Conservation (phyloP, 2,329 filamentous ascomycete species). For the Fusarium euwallaceae region DNA sequence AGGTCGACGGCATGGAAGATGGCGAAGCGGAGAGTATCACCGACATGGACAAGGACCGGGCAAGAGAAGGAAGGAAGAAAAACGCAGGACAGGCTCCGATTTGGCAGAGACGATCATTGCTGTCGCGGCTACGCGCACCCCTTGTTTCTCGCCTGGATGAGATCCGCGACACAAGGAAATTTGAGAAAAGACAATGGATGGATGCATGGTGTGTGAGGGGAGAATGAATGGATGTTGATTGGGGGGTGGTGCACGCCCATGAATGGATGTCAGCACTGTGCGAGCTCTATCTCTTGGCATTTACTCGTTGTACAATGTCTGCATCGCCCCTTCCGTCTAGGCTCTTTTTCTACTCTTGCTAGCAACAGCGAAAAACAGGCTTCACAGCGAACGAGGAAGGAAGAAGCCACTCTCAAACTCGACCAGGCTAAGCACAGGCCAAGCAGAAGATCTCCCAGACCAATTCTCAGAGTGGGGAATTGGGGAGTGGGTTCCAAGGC, state of each 20-base stretch:
- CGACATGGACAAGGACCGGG: constrained; percentile 23
- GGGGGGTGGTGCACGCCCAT: not conserved
- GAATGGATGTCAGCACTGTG: not conserved
- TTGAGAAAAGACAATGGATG: constrained; percentile 15
- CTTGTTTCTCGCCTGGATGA: constrained; percentile 30
- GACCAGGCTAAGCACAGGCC: constrained; percentile 23
- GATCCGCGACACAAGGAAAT: constrained; percentile 18
- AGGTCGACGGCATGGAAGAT: constrained; percentile 29
- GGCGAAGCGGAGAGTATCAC: constrained; percentile 29
- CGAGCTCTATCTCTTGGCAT: not conserved
- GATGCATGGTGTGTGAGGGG: not conserved
- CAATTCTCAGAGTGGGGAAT: constrained; percentile 37
- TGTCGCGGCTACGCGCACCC: constrained; percentile 35
- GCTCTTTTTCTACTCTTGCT: not conserved
- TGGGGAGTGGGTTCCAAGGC: constrained; percentile 22
- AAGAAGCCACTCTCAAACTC: constrained; percentile 3
- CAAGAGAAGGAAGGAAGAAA: constrained; percentile 15
- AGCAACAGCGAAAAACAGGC: constrained; percentile 4
- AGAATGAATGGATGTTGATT: not conserved
- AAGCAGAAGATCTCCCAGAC: constrained; percentile 38
- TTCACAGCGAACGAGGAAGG: not conserved
- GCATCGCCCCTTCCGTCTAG: not conserved
- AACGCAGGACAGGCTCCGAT: constrained; percentile 28
- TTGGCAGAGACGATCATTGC: constrained; percentile 15
- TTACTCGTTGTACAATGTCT: not conserved